A percentile compares a stretch with the other conserved stretches of the same genome.
phyloP scores from a whole-genome alignment of 768 basidiomycete species.

The Serendipita sp. region DNA sequence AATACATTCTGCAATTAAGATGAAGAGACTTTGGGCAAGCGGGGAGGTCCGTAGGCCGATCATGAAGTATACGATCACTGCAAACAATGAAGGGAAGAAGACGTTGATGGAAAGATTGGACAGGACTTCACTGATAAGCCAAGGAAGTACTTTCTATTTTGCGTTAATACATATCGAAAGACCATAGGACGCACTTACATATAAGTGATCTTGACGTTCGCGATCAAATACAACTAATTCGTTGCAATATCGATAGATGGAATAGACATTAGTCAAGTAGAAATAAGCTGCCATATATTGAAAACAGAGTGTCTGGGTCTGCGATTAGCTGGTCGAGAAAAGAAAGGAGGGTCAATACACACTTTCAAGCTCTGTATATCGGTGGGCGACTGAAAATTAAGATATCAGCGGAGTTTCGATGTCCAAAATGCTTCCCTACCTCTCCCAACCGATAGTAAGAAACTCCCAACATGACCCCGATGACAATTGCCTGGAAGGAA shows the following conservation, averaged over 20 bases:
- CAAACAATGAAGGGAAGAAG: conserved; percentile 14
- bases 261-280: conserved; percentile 18
- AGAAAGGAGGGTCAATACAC: not conserved
- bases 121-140: conserved; percentile 23
- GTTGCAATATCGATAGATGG: conserved; percentile 22
- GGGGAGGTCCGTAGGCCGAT: conserved; percentile 20
- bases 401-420: not conserved
- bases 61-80: conserved; percentile 19
- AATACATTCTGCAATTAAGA: conserved; percentile 21
- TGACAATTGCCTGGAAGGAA: conserved; percentile 11
- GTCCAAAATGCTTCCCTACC: conserved; percentile 16
- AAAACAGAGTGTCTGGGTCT: conserved; percentile 17
- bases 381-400: conserved; percentile 14
- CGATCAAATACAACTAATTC: conserved; percentile 29
- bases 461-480: conserved; percentile 22
- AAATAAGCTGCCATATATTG: conserved; percentile 18
- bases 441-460: conserved; percentile 23
- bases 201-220: conserved; percentile 24
- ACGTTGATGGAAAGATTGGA: conserved; percentile 24
- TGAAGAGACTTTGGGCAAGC: conserved; percentile 22
- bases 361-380: conserved; percentile 24
- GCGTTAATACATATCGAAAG: not conserved
- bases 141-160: conserved; percentile 18
- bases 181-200: not conserved
- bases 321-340: not conserved